These are phyloP conservation scores for Carpinus viminea DNA, from an alignment of 306 rosid genomes.

Conservation along the genomic window DNA sequence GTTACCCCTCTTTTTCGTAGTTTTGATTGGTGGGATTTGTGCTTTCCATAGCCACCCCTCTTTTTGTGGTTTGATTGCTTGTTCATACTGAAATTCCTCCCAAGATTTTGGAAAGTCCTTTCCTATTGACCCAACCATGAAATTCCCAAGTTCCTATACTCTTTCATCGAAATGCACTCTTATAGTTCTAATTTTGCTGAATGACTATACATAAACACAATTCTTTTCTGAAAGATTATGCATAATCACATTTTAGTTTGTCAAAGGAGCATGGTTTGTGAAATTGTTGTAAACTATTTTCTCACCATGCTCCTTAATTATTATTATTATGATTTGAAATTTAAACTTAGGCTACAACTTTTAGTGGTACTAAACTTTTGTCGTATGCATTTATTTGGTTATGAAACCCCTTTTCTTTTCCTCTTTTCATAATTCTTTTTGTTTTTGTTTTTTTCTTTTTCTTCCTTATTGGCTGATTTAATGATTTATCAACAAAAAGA, in stretches of 20 bases:
- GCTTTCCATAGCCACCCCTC: neutral
- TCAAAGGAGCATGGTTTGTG: neutral
- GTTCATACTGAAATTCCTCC: neutral
- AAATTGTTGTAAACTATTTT: neutral
- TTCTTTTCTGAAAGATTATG: neutral
- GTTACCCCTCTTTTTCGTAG: neutral
- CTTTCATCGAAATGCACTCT: neutral
- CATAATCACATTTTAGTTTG: neutral
- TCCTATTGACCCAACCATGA: neutral
- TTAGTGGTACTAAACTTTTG: neutral
- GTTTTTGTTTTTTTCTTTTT: neutral
- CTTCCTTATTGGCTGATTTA: neutral
- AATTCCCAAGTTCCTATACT: neutral
- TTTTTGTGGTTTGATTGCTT: too few species aligned
- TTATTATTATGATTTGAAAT: neutral
- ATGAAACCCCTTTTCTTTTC: neutral
- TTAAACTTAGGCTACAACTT: neutral
- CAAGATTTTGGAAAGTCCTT: neutral
- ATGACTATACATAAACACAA: neutral
- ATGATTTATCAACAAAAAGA: too few species aligned
- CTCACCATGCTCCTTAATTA: neutral
- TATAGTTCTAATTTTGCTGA: neutral
- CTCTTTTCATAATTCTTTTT: neutral
- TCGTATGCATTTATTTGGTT: neutral
- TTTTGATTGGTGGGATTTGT: conserved; percentile 1